Base-by-base conservation (phyloP, 108 stramenopile species). In the Aurantiochytrium sp. region DNA sequence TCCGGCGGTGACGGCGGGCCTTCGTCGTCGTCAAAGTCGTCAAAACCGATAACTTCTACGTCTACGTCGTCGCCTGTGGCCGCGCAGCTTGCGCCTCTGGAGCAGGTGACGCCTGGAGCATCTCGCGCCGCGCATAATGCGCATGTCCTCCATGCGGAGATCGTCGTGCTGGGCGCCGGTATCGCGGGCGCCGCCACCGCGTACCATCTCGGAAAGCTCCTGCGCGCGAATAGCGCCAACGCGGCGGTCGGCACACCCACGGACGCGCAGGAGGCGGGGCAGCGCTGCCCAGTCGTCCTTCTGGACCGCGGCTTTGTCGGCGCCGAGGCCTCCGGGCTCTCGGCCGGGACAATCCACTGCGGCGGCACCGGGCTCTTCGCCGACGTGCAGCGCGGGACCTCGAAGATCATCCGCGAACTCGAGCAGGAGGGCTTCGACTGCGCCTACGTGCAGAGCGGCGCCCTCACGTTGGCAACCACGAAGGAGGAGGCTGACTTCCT, bases 361-460 rank as follows among this genome's bases (percentile, higher is more conserved):
- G 39, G 42, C 12, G 73, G 73, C 39, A 6, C 21, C 6, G 73
- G 73, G 0, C 39, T 81, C 73, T 81, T 81, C 24, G 24, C 17
- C 42, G 45, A 48, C 6, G 8, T 81, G 0, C 73, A 30, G n/a
- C 45, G 42, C 27, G 39, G 42, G 8, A 81, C 73, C 27, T 48
- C 73, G 45, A 6, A 24, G 17, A 48, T 81, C 73, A 48, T 48
- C 73, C 1, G 24, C 19, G 27, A 81, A 42, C 42, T 81, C 8
- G 21, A 81, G 39, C 6, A 41, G 36, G 45, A 81, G 39, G 73
- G 73, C 42, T 81, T 81, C 3, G 27, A 41, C n/a, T 81, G 73
- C 39, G 45, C n/a, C n/a, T 81, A 81, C 39, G 73, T 81, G 32
- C 73, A 48, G 12, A 81, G 73, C 73, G 73, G 73, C 2, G 73